phyloP scores from a whole-genome alignment of 139 green algal genomes.

The Chlamydomonas incerta region DNA sequence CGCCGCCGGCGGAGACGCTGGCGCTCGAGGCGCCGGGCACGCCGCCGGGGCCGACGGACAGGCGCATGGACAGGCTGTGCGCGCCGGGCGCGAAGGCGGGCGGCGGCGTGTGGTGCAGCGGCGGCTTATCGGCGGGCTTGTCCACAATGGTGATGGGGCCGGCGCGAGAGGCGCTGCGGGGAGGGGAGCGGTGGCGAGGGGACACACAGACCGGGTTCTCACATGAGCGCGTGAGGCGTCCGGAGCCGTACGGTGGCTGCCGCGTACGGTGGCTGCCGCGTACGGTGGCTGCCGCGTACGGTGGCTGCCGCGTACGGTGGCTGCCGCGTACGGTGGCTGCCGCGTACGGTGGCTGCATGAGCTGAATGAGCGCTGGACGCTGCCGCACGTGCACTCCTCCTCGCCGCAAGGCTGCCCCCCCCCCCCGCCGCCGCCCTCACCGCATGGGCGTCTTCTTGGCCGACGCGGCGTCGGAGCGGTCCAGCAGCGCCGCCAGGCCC shows the following conservation, averaged over 20 bases:
- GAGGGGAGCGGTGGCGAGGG: not conserved
- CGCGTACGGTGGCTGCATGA: too few species aligned
- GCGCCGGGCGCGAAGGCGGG: not conserved
- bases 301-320: too few species aligned
- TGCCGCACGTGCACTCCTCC: too few species aligned
- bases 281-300: too few species aligned
- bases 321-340: too few species aligned
- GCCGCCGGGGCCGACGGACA: not conserved
- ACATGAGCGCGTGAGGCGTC: not conserved
- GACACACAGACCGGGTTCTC: not conserved
- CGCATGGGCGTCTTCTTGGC: slow-evolving; percentile 9
- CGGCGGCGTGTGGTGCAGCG: not conserved
- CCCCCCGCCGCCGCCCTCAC: not conserved
- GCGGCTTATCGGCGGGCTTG: not conserved
- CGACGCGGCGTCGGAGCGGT: slow-evolving; percentile 46
- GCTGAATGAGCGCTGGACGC: too few species aligned
- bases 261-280: too few species aligned
- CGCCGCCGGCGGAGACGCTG: not conserved
- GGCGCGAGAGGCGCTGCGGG: not conserved
- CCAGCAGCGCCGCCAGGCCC: slow-evolving; percentile 57
- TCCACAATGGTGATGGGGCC: not conserved
- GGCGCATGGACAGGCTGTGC: not conserved
- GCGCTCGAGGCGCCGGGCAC: not conserved
- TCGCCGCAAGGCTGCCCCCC: too few species aligned
- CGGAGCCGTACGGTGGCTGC: too few species aligned